Percentiles rank a stretch among this genome's conserved stretches.
These are phyloP conservation scores for Aspergillus nanangensis DNA, from an alignment of 495 filamentous ascomycete genomes.

Conservation along the genomic window DNA sequence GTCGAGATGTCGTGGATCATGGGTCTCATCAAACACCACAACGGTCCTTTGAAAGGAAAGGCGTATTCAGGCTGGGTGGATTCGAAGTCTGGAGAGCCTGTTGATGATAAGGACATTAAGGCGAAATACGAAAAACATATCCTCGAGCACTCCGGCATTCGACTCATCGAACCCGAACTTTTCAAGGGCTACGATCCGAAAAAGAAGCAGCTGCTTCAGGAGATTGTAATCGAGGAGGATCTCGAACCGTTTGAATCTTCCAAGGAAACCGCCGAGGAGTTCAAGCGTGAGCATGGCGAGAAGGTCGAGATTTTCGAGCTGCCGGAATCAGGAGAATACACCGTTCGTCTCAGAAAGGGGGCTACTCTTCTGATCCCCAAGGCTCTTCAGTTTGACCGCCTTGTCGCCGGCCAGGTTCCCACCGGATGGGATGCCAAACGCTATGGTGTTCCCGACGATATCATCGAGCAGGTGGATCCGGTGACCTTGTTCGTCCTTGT, in stretches of 20 bases:
- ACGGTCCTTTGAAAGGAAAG: conserved; percentile 96
- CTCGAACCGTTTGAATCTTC: conserved; percentile 95
- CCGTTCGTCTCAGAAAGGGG: conserved; percentile 89
- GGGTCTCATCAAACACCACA: conserved; percentile 98
- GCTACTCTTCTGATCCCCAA: conserved; percentile 93
- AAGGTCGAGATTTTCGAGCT: conserved; percentile 98
- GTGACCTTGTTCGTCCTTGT: conserved; percentile 94
- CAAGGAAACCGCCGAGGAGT: conserved; percentile 95
- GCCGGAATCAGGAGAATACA: conserved; percentile 90
- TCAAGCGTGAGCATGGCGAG: conserved; percentile 92
- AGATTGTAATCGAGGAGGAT: conserved; percentile 94
- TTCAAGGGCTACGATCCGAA: conserved; percentile 98
- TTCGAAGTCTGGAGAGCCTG: conserved; percentile 85
- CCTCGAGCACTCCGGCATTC: conserved; percentile 94
- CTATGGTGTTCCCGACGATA: conserved; percentile 96
- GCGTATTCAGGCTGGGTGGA: conserved; percentile 98
- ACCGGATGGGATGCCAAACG: conserved; percentile 94
- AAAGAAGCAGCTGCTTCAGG: conserved; percentile 96
- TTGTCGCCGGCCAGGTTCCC: conserved; percentile 94
- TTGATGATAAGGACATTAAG: conserved; percentile 98
- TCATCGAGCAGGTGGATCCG: conserved; percentile 94
- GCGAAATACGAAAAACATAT: conserved; percentile 94
- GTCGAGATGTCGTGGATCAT: conserved; percentile 99
- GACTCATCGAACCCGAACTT: conserved; percentile 93
- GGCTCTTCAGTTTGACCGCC: conserved; percentile 91